Evolutionary conservation across 2,329 filamentous ascomycete species (phyloP).

Genomic region (Fusarium transvaalense): DNA sequence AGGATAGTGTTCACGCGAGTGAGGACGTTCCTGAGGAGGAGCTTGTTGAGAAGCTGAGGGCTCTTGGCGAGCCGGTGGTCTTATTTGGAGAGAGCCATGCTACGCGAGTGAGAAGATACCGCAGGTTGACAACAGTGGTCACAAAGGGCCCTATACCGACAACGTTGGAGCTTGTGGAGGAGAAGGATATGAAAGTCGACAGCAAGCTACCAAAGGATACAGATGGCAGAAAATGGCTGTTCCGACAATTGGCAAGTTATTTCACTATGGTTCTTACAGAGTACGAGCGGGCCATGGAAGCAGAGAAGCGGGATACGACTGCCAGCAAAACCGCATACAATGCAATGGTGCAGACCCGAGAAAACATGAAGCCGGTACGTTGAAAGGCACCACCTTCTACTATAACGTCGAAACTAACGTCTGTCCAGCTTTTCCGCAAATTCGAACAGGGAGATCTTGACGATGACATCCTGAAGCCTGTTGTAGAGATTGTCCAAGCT

Average conservation of each 20-base stretch:
- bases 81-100: constrained; percentile 87
- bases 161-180: constrained; percentile 80
- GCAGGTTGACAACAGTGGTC: constrained; percentile 71
- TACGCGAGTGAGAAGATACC: constrained; percentile 77
- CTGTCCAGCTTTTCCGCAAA: constrained; percentile 79
- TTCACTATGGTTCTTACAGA: constrained; percentile 95
- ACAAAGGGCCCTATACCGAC: constrained; percentile 88
- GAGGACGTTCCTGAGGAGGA: constrained; percentile 80
- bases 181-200: constrained; percentile 89
- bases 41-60: constrained; percentile 75
- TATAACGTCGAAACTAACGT: constrained; percentile 4
- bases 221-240: constrained; percentile 77
- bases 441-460: constrained; percentile 86
- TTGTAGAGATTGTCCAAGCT: constrained; percentile 91
- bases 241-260: constrained; percentile 90
- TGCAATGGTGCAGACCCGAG: constrained; percentile 87
- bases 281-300: constrained; percentile 84
- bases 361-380: constrained; percentile 83
- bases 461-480: constrained; percentile 80
- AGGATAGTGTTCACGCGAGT: constrained; percentile 58
- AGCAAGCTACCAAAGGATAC: constrained; percentile 71
- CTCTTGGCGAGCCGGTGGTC: constrained; percentile 76
- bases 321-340: constrained; percentile 84
- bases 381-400: neutral
- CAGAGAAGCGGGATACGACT: constrained; percentile 72